Base-by-base conservation (phyloP, 148 eudicot genomes). In the Heliamphora exappendiculata region DNA sequence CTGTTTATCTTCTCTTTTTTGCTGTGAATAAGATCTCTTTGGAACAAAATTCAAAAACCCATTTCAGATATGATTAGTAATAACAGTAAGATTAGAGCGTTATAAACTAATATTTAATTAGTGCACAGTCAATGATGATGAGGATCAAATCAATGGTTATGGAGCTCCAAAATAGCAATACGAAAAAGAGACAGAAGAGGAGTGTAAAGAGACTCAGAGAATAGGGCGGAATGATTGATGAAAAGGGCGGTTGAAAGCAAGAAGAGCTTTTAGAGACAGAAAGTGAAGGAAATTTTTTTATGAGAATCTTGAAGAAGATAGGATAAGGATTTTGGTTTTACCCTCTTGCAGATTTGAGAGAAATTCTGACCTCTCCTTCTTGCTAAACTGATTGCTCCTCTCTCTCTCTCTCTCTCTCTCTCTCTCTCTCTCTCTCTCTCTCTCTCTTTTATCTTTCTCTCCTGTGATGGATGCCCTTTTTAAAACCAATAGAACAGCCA, bases 311-410 rank as follows among this genome's bases (percentile, higher is more conserved):
- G 77, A 64, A 82, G 82, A 73, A 65, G 84, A 79, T 78, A 79
- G 83, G 85, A 74, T 86, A 80, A 80, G 86, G 85, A 83, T 72
- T 80, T 73, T 77, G 68, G 71, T 70, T 86, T 84, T 72, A 75
- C 75, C 70, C 82, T 74, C 50, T 67, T 54, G 72, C 62, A 76
- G 91, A 85, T 86, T 86, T 78, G 75, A 42, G 84, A 75, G 75
- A 78, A 83, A 87, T 91, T 77, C 81, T 87, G 82, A 78, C 96
- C 96, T 88, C 88, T 77, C 91, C 84, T 86, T 82, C 78, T 67
- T 80, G 69, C 62, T 74, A 59, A 75, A 84, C 77, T 82, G 70
- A 73, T 68, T 65, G 67, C 41, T 59, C 28, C 53, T 58, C 59
- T 22, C 70, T 67, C 59, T 77, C 53, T 83, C 75, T 67, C 2